A percentile compares a stretch with the other conserved stretches of the same genome.
phyloP scores from a whole-genome alignment of 148 eudicot genomes.

The Rhododendron williamsianum region DNA sequence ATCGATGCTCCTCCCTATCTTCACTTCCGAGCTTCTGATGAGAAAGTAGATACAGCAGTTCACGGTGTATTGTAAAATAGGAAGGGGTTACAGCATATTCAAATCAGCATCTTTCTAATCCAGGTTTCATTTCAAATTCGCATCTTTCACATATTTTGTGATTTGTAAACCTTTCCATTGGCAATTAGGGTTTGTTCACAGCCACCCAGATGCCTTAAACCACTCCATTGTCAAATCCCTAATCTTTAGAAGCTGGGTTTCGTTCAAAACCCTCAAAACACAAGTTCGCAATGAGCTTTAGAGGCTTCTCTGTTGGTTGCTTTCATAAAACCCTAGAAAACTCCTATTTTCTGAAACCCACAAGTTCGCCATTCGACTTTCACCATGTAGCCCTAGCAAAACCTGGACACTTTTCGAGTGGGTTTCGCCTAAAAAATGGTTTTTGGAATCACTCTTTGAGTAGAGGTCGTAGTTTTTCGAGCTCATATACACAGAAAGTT shows the following conservation, averaged over 20 bases:
- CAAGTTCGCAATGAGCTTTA: constrained; percentile 12
- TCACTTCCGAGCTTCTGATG: neutral
- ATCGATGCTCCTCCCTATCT: neutral
- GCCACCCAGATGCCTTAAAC: constrained; percentile 26
- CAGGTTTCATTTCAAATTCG: constrained; percentile 7
- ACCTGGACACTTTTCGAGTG: constrained; percentile 13
- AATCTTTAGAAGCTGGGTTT: constrained; percentile 31
- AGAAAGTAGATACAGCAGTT: neutral
- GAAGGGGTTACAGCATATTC: neutral
- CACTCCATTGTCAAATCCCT: constrained; percentile 28
- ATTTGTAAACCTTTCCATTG: constrained; percentile 36
- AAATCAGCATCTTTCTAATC: neutral
- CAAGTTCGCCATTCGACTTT: constrained; percentile 14
- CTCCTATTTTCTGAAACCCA: constrained; percentile 17
- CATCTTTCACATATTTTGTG: neutral
- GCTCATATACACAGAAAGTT: constrained; percentile 18
- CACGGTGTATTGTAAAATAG: neutral
- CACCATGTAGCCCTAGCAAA: constrained; percentile 2
- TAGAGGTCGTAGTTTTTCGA: constrained; percentile 38
- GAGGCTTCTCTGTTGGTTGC: constrained; percentile 7
- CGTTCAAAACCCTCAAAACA: constrained; percentile 33
- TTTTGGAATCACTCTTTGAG: constrained; percentile 17
- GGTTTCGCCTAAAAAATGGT: constrained; percentile 22
- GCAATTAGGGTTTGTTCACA: constrained; percentile 48
- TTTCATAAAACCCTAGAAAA: constrained; percentile 17